These are phyloP conservation scores for Buxus sempervirens DNA, from an alignment of 164 flowering plant genomes.

Conservation along the genomic window DNA sequence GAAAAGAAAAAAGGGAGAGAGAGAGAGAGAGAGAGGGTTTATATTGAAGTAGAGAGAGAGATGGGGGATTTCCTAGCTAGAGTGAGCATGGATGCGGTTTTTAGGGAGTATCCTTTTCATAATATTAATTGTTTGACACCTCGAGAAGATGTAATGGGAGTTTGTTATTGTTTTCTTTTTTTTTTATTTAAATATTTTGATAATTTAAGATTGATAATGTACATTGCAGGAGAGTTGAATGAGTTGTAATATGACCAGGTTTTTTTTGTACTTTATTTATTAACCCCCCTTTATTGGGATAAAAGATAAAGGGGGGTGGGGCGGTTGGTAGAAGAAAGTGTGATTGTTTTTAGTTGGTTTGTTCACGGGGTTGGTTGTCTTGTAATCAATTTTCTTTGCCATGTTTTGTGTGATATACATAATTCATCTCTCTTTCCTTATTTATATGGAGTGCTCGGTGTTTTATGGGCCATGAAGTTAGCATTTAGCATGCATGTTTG, in stretches of 20 bases:
- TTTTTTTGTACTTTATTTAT: background rate
- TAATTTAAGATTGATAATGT: conserved; percentile 23
- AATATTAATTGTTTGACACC: conserved; percentile 13
- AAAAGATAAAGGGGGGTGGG: no score
- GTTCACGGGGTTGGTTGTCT: background rate
- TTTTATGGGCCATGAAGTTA: background rate
- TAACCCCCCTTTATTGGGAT: no score
- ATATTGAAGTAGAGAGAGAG: no score
- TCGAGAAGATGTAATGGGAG: background rate
- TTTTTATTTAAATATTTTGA: background rate
- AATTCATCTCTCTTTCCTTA: background rate
- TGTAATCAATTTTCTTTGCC: background rate
- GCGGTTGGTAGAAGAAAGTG: conserved; percentile 4
- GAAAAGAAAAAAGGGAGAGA: background rate
- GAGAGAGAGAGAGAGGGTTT: conserved; percentile 1
- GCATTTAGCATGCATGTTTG: no score
- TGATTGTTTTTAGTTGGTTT: background rate
- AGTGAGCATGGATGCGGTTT: conserved; percentile 66
- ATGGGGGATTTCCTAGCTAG: no score
- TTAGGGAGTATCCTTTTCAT: conserved; percentile 67
- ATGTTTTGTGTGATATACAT: conserved; percentile 12
- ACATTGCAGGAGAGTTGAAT: conserved; percentile 11
- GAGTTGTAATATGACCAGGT: background rate
- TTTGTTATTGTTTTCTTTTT: conserved; percentile 13
- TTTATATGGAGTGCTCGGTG: conserved; percentile 6